Evolutionary conservation across 371 early-diverging fungal species (phyloP), one percentile per base, ranked within the genome.

Genomic region (Rhizopus stolonifer): DNA sequence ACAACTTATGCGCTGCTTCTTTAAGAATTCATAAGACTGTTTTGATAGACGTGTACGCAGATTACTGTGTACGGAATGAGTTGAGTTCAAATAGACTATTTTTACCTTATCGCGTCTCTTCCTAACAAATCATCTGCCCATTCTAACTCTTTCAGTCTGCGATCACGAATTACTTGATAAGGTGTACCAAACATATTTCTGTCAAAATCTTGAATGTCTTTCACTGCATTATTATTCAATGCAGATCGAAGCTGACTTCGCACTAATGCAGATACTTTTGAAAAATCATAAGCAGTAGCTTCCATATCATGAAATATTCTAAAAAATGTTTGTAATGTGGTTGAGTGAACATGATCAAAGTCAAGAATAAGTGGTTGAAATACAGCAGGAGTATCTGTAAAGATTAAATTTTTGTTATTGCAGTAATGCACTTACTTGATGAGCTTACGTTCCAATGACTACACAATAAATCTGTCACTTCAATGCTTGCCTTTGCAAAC

Each of bases 361-460:
- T 72, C 62, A n/a, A 88, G 59, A 1, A 88, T 62, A 1, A 87
- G 67, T 1, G 86, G 88, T 49, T 88, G 85, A 50, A 84, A 80
- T 32, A 82, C 75, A 0, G 85, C 78, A 10, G 80, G 69, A 0
- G 65, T 65, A 60, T 69, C 71, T 77, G 58, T 5, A 51, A 31
- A 21, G 25, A 14, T 21, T 21, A 1, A 21, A 18, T 36, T 5
- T 0, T n/a, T 0, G 2, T 18, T 18, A 22, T 11, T 4, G 15
- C 10, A 7, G 11, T 8, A 23, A 24, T 1, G 32, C 43, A 34
- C 25, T 53, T 36, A 53, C 87, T 86, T 49, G 84, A 85, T 7
- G 86, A 70, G 33, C 72, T 73, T 24, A 90, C 76, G 49, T 85
- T 84, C 88, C 89, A 90, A 52, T 80, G 74, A 52, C 87, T 87